Conservation (phyloP, 257 asterid genomes). For the Plectranthus barbatus region DNA sequence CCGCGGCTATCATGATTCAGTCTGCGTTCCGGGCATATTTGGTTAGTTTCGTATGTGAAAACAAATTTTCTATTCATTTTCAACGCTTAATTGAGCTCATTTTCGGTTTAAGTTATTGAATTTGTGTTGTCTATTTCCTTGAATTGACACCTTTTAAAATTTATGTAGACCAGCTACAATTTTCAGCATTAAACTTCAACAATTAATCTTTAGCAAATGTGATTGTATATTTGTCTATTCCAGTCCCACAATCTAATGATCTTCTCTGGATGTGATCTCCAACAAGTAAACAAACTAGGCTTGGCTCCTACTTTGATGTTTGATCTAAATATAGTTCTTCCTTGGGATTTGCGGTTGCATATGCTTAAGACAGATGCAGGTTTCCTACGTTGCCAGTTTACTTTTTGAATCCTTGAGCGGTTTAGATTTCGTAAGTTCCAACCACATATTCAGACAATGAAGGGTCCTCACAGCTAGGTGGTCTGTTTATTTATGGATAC, state of each 20-base stretch:
- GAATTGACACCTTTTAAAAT: background rate
- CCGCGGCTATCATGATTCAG: slow-evolving; percentile 71
- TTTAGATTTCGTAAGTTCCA: background rate
- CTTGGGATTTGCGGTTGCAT: no score
- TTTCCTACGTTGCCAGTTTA: background rate
- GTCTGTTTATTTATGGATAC: no score
- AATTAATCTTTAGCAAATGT: background rate
- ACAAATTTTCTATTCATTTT: background rate
- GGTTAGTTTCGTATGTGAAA: slow-evolving; percentile 27
- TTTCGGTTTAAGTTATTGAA: background rate
- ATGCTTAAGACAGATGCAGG: background rate
- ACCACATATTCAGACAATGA: background rate
- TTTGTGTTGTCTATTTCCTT: background rate
- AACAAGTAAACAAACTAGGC: no score
- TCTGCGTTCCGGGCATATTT: slow-evolving; percentile 77
- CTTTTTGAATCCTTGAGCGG: background rate
- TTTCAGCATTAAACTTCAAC: background rate
- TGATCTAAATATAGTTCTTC: no score
- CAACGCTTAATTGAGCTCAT: background rate
- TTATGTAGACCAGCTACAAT: background rate
- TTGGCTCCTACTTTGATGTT: no score
- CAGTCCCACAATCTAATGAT: no score
- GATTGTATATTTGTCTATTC: background rate
- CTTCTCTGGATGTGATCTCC: no score
- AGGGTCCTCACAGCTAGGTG: background rate